Evolutionary conservation across 352 stramenopile genomes (phyloP), one percentile per base, ranked within the genome.

Genomic region (Phytophthora hibernalis): DNA sequence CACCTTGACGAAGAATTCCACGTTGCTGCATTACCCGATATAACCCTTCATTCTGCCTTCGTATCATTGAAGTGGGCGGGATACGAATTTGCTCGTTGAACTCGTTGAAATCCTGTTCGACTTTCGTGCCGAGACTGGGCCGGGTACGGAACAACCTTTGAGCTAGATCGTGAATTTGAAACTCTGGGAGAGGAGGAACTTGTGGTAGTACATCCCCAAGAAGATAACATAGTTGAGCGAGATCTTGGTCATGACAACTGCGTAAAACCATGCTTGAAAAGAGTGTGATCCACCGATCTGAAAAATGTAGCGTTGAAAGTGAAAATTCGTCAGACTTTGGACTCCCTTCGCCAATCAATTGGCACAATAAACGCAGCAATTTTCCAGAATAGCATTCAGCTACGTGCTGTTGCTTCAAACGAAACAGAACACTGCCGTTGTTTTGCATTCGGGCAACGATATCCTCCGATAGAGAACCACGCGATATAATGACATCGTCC

Each of bases 291-390:
- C 78, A 87, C 1, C 63, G 70, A 48, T 67, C 21, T 2, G 76
- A 84, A 24, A 55, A 44, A 3, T 49, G 4, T 0, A 54, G 11
- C 20, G 1, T 20, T 10, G 44, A 24, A 50, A 49, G 22, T 43
- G 9, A 57, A 53, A 20, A 28, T 2, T 61, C 38, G 6, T 16
- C 12, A 28, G 40, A 47, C 6, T n/a, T 48, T 40, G 9, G 26
- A 16, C 55, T 31, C 11, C 10, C 38, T 38, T 38, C 11, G 6
- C n/a, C 20, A 37, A 65, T 55, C 12, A 83, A 50, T 37, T 63
- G 71, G 15, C 68, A 81, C n/a, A 88, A 52, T 15, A 88, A 37
- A 5, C 67, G 49, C 24, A 88, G 54, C 16, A 85, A 40, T 12
- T 80, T 62, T 5, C 26, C 40, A 48, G 67, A 80, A 20, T 85